phyloP scores from a whole-genome alignment of 1,139 yeast species.

The Geotrichum restrictum region DNA sequence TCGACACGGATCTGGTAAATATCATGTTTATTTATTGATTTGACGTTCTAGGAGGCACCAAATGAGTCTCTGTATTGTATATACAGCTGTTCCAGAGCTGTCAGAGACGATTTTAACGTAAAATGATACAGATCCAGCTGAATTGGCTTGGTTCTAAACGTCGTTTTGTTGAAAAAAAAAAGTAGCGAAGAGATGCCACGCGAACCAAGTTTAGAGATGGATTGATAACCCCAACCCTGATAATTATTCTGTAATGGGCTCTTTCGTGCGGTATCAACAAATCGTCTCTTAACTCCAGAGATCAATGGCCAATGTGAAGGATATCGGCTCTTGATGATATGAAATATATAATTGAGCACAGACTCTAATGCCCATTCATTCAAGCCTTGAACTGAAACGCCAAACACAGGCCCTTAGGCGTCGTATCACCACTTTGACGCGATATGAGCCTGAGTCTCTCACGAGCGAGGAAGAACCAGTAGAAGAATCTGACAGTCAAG shows the following conservation, averaged over 20 bases:
- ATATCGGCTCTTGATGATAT: neutral
- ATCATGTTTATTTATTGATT: constrained; percentile 5
- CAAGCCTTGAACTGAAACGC: constrained; percentile 1
- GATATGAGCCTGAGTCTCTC: constrained; percentile 11
- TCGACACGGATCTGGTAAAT: constrained; percentile 1
- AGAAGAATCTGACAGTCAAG: neutral
- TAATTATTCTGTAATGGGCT: neutral
- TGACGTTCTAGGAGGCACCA: too few species aligned
- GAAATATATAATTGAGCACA: neutral
- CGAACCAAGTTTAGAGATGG: neutral
- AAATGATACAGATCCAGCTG: neutral
- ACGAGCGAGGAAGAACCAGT: constrained; percentile 10
- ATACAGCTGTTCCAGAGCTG: neutral
- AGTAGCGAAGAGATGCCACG: neutral
- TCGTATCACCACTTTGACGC: constrained; percentile 3
- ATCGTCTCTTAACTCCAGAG: too few species aligned
- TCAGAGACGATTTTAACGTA: neutral
- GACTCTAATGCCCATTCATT: constrained; percentile 6
- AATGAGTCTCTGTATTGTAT: neutral
- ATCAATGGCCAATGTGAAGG: too few species aligned
- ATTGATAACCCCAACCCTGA: neutral
- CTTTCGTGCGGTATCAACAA: too few species aligned
- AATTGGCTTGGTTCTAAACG: neutral
- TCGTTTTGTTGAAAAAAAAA: neutral
- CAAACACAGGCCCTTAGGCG: constrained; percentile 6